Evolutionary conservation across 106 monocot genomes (phyloP), one percentile per base, ranked within the genome.

Genomic region (Dendrobium chrysotoxum): DNA sequence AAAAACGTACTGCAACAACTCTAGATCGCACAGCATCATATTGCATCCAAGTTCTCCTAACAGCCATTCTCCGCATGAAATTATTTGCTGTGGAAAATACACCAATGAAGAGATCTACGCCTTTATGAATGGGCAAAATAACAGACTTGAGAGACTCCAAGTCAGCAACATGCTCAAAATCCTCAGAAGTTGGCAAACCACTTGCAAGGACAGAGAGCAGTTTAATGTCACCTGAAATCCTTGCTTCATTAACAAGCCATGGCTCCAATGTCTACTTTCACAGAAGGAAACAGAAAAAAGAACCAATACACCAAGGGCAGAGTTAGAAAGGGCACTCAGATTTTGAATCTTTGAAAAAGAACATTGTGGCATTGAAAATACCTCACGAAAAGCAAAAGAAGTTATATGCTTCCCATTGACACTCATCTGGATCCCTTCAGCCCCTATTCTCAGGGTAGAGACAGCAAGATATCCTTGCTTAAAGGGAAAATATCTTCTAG

Each of bases 11-110:
- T 30, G 77, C 91, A 82, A 89, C 94, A 28, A 68, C 40, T 79
- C 90, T 91, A 61, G 90, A 89, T 31, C 80, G 81, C 31, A 98
- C 91, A 86, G 55, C 82, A 83, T 94, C 92, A 85, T 86, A 98
- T 57, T 98, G 97, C 92, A 98, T 89, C 97, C 97, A 98, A 38
- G 94, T 89, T 83, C 97, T 92, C 61, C 97, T 81, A 81, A 98
- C 83, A 16, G 97, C 88, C 97, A 94, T 98, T 85, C 97, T 90
- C 23, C 84, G 92, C 66, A 91, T 94, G 81, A 98, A 98, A 82
- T 98, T 98, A 79, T 98, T 98, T 77, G 97, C 92, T 40, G 94
- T 92, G 47, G 97, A 98, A 73, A 98, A 86, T 44, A 98, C 81
- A 11, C 97, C 97, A 79, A 98, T 85, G 58, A 94, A 92, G 85